Evolutionary conservation across 768 basidiomycete genomes (phyloP), one percentile per base, ranked within the genome.

Genomic region (Boletus eberwhitei): DNA sequence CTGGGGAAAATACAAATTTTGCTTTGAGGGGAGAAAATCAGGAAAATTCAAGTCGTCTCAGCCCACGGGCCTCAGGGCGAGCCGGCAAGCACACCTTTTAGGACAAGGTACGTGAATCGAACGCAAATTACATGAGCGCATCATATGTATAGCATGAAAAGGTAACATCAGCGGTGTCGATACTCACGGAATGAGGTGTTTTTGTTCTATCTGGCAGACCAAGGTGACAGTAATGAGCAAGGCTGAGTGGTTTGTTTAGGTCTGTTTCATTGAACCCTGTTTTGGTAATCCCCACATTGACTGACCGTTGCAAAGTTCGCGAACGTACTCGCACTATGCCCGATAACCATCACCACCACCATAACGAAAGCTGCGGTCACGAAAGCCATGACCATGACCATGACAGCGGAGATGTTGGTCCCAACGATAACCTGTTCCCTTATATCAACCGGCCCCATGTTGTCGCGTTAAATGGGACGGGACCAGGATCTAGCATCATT

Each of bases 41-140:
- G 84, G 73, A 66, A 70, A 54, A 67, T 66, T 57, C 50, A 67
- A 67, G 64, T 81, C 84, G 86, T 90, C 88, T 89, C 88, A 90
- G 80, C 71, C 66, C 79, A 76, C 71, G 71, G 65, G 63, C 77
- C 81, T 78, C 87, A 87, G 86, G 82, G 77, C 73, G 75, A 68
- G 81, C 85, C 75, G 88, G 88, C 88, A 76, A 77, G 84, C 81
- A 77, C 74, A 73, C 83, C 87, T 80, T 89, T 88, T 86, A 82
- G 79, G 74, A 62, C 78, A 76, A 75, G 77, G 75, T 68, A 67
- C 70, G 72, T 68, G 76, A 68, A 73, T 90, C 88, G 87, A 90
- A 90, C 88, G 88, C 88, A 90, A 90, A 90, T 90, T 90, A 90
- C 88, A 74, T 77, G 61, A 75, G 71, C 73, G 61, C 86, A 89